Evolutionary conservation across 345 rosid species (phyloP), one percentile per base, ranked within the genome.

Genomic region (Euphorbia tirucalli): DNA sequence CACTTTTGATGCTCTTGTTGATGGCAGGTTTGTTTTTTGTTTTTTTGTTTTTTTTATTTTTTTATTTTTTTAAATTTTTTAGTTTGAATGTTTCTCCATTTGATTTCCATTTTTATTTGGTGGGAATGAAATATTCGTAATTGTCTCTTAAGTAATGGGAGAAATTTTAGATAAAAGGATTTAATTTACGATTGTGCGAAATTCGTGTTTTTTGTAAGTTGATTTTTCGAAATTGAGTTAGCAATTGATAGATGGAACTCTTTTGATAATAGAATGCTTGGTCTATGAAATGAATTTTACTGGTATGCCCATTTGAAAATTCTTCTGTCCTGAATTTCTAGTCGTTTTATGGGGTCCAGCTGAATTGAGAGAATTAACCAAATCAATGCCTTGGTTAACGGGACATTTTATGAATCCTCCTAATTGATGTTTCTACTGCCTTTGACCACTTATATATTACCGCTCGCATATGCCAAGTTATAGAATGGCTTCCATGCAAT

Each of bases 1-100:
- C 84, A 77, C 82, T 61, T 86, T 83, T 49, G 85, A 86, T 81
- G 87, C 89, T 60, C 66, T 74, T 68, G 83, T 83, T 35, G 85
- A 79, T 66, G 87, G 89, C 61, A 78, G 85, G 89, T 82, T 24
- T 3, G 1, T 8, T 25, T 1, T 25, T 58, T 11, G 9, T 1
- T 27, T 1, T 58, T 4, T 13, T 27, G n/a, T n/a, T n/a, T n/a
- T n/a, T n/a, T n/a, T n/a, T n/a, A n/a, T n/a, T n/a, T n/a, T n/a
- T n/a, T n/a, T n/a, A n/a, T n/a, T n/a, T n/a, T n/a, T n/a, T n/a
- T n/a, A n/a, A n/a, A n/a, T n/a, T n/a, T n/a, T n/a, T n/a, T n/a
- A n/a, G n/a, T n/a, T n/a, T 57, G 11, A 0, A 3, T 5, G 27
- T 9, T 55, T 55, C 27, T 22, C 28, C 11, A 7, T 55, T 55